Evolutionary conservation across 108 stramenopile genomes (phyloP).

Genomic region (Pelagomonas calceolata): DNA sequence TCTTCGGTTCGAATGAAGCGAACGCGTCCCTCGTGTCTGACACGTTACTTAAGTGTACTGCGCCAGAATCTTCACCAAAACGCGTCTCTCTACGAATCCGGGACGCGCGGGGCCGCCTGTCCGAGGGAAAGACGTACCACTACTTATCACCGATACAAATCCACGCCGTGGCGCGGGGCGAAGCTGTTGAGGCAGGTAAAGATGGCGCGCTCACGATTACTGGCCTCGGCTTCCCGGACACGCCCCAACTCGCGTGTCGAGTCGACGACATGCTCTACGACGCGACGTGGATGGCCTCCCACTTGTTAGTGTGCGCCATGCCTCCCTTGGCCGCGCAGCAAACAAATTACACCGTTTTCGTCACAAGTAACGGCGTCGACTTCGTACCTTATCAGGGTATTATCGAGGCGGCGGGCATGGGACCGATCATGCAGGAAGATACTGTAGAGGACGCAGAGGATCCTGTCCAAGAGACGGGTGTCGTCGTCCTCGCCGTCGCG

Average conservation of each 20-base stretch:
- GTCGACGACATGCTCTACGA: conserved; percentile 6
- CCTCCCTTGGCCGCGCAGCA: not conserved
- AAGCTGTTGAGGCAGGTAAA: too few species aligned
- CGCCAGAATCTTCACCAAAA: not conserved
- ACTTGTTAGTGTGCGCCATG: not conserved
- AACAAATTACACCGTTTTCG: too few species aligned
- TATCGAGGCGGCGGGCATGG: too few species aligned
- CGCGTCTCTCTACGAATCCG: too few species aligned
- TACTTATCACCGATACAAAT: too few species aligned
- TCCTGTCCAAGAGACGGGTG: too few species aligned
- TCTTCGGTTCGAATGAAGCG: not conserved
- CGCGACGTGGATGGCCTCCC: not conserved
- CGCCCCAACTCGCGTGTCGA: conserved; percentile 7
- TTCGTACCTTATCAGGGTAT: conserved; percentile 5
- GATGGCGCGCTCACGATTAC: conserved; percentile 4
- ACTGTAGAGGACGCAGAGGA: too few species aligned
- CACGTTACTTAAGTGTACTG: not conserved
- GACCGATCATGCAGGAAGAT: too few species aligned
- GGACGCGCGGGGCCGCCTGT: conserved; percentile 8
- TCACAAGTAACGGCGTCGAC: conserved; percentile 33
- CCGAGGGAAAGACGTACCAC: conserved; percentile 26
- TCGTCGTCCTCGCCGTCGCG: too few species aligned
- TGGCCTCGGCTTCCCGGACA: conserved; percentile 10
- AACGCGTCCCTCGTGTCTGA: not conserved
- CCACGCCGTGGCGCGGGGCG: too few species aligned